These are phyloP conservation scores for Trichoderma asperelloides DNA, from an alignment of 495 filamentous ascomycete species.

Conservation along the genomic window DNA sequence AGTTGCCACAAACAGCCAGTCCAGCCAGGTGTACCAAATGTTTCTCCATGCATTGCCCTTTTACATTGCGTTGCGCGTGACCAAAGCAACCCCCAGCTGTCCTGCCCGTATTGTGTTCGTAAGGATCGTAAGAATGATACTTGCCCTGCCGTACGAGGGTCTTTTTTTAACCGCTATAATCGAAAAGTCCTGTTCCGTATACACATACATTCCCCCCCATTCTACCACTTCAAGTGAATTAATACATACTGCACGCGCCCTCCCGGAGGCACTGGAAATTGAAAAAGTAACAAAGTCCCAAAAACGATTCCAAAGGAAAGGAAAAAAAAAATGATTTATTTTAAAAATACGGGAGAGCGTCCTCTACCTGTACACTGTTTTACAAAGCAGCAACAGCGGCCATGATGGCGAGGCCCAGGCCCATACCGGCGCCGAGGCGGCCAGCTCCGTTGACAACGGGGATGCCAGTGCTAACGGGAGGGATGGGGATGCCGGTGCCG, in stretches of 20 bases:
- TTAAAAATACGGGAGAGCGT: not conserved
- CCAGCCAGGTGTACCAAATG: not conserved
- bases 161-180: not conserved
- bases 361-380: constrained; percentile 4
- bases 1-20: not conserved
- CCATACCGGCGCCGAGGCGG: constrained; percentile 25
- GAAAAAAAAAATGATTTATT: not conserved
- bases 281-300: not conserved
- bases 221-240: not conserved
- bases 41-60: not conserved
- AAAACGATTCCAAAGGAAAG: not conserved
- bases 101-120: constrained; percentile 18
- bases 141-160: not conserved
- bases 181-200: not conserved
- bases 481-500: constrained; percentile 17
- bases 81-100: not conserved
- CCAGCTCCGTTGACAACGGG: constrained; percentile 21
- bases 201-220: not conserved
- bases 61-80: not conserved
- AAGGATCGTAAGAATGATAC: constrained; percentile 35
- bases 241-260: not conserved
- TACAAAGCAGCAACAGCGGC: constrained; percentile 29
- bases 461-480: constrained; percentile 17
- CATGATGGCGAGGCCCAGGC: constrained; percentile 29
- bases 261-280: not conserved